Evolutionary conservation across 2,329 filamentous ascomycete species (phyloP).

Genomic region (Fusarium secorum): DNA sequence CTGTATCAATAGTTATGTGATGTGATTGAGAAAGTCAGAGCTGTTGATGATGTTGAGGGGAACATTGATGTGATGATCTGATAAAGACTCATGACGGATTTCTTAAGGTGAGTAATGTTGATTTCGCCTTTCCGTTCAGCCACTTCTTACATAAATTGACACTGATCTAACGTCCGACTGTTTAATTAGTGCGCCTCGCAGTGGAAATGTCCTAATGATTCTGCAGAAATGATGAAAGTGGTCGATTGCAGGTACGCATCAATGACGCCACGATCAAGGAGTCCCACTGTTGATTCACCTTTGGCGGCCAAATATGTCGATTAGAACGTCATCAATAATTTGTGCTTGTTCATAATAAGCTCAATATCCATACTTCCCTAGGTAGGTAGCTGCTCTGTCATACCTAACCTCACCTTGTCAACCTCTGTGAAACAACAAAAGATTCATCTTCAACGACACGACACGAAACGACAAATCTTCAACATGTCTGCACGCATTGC

Average conservation of each 20-base stretch:
- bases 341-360: not conserved
- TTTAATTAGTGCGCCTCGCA: not conserved
- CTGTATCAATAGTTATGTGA: not conserved
- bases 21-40: not conserved
- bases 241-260: slow-evolving; percentile 28
- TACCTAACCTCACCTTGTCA: not conserved
- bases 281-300: slow-evolving; percentile 16
- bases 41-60: not conserved
- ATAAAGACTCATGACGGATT: not conserved
- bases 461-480: not conserved
- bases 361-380: not conserved
- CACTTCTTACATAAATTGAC: not conserved
- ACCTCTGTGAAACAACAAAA: not conserved
- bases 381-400: not conserved
- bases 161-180: accelerated
- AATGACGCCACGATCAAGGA: slow-evolving; percentile 37
- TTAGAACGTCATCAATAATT: slow-evolving; percentile 9
- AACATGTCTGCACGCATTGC: slow-evolving; percentile 28
- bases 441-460: not conserved
- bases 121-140: not conserved
- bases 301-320: not conserved
- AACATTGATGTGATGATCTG: not conserved
- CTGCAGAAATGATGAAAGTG: slow-evolving; percentile 23
- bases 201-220: not conserved
- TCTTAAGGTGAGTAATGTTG: not conserved